These are phyloP conservation scores for Neurospora pannonica DNA, from an alignment of 495 filamentous ascomycete genomes.

Conservation along the genomic window DNA sequence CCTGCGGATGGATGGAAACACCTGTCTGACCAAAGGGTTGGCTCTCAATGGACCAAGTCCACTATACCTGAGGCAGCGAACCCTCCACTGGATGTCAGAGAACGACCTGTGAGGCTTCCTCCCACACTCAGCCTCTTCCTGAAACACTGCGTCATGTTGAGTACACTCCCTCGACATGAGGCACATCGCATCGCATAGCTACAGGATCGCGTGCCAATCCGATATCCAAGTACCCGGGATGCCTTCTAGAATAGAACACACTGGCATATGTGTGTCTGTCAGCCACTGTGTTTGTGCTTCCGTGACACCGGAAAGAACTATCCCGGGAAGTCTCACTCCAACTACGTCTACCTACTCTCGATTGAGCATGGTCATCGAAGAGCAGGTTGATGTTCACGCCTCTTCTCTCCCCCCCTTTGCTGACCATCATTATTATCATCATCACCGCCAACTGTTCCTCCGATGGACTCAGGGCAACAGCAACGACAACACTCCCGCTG, in stretches of 20 bases:
- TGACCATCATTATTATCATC: background rate
- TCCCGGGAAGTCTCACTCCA: background rate
- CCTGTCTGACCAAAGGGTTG: background rate
- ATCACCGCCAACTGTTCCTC: background rate
- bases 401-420: background rate
- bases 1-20: background rate
- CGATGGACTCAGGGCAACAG: background rate
- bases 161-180: background rate
- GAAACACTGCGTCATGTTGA: background rate
- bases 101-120: background rate
- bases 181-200: background rate
- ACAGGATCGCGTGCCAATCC: background rate
- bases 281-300: background rate
- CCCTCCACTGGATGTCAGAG: background rate
- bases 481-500: background rate
- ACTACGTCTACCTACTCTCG: background rate
- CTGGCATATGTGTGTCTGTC: background rate
- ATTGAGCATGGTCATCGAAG: background rate
- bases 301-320: background rate
- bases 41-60: background rate
- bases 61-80: background rate
- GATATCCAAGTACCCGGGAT: background rate
- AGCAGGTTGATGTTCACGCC: background rate
- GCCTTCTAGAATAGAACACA: background rate
- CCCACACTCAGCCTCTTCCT: background rate